Base-by-base conservation (phyloP, 371 early-diverging fungal species). In the Sporodiniella umbellata region DNA sequence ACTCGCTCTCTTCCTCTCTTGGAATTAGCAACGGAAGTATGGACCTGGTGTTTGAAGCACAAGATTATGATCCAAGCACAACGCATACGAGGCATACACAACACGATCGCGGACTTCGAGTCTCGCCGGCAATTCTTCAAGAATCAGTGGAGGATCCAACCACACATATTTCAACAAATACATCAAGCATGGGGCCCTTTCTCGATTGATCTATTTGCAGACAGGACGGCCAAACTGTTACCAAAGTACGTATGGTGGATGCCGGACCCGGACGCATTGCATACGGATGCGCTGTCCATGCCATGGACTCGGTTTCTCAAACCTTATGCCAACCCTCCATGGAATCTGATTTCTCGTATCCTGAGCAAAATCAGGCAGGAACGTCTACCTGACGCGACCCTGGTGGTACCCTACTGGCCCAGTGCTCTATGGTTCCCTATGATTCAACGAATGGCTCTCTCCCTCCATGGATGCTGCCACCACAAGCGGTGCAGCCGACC, bases 381-480 rank as follows among this genome's bases (percentile, higher is more conserved):
- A 22, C 38, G n/a, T 4, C 22, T 59, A 8, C 42, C 47, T 15
- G 17, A 1, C 8, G 48, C 26, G 4, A 51, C 43, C 4, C n/a
- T 57, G 35, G 52, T 57, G 33, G 43, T 48, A 10, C 52, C 47
- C 0, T 28, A 15, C 3, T 57, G 57, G 57, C n/a, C 52, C 7
- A 54, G 33, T 8, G 54, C 57, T 3, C 23, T 65, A 4, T 65
- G 65, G 59, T 61, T 60, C 30, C 59, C 59, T 0, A n/a, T 51
- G 14, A 10, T 58, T 8, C 53, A 49, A 15, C 17, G n/a, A 2
- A 15, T 60, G 45, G 40, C 45, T 12, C 35, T 22, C 5, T 21
- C 15, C 6, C 14, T 46, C 51, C 24, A 15, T 17, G 21, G 21
- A 40, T 22, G 21, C 40, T 40, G 19, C 21, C 40, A 14, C 17